Base-by-base conservation (phyloP, 179 eudicot genomes). In the Nepenthes alata region DNA sequence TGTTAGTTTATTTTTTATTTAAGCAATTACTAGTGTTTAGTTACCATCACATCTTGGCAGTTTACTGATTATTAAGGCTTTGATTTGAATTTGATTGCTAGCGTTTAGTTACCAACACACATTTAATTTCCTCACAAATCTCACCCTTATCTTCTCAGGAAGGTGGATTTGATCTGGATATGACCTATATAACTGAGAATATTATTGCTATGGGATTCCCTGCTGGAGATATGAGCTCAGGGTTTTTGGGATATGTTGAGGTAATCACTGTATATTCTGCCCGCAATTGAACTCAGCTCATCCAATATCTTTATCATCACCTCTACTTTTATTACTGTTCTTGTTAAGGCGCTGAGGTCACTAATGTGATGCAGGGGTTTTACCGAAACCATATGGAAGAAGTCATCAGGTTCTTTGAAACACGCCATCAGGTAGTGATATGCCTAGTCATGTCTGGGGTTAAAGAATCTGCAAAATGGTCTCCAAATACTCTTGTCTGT, bases 141-240 rank as follows among this genome's bases (percentile, higher is more conserved):
- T 25, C 25, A 25, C 1, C 25, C 12, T 14, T 44, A 13, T 52
- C 13, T 48, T 59, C 58, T 10, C 77, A 91, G 97, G 96, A 91
- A 79, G 96, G 90, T 68, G 97, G 89, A 62, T 91, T 88, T 74
- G 97, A 91, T 83, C 76, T 91, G 69, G 98, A 91, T 75, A 68
- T 91, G 91, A 88, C 98, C 3, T 91, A 91, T 72, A 88, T 91
- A 62, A 88, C 96, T 1, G 96, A 91, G 83, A 91, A 88, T 70
- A 88, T 88, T 47, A 85, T 91, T 66, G 98, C 98, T 57, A 91
- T 91, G 98, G 98, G 96, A 64, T 91, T 91, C 63, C 98, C 98
- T 35, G 98, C 98, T 56, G 96, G 98, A 65, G 98, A 88, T 74
- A 79, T 84, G 86, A 91, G 96, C 76, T 91, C 98, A 63, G 98